A percentile compares a stretch with the other conserved stretches of the same genome.
Evolutionary conservation across 768 basidiomycete species (phyloP).

Genomic region (Trametes cinnabarina): DNA sequence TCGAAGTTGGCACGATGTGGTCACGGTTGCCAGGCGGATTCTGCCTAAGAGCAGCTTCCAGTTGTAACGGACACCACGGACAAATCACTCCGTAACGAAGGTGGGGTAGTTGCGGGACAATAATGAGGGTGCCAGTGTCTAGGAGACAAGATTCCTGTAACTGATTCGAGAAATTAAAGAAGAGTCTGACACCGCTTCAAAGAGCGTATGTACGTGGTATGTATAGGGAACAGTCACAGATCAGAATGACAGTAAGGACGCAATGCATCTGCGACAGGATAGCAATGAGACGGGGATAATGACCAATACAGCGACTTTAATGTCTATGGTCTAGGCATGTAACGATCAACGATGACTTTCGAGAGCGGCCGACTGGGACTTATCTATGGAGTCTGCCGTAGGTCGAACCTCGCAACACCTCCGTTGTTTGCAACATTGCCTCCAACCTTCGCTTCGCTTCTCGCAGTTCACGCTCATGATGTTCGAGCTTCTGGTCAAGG

Average conservation of each 20-base stretch:
- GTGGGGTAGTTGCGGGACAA: too few relatives aligned
- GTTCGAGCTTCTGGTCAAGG: conserved; percentile 12
- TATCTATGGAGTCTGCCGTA: not conserved
- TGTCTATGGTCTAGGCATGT: too few relatives aligned
- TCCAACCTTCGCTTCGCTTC: conserved; percentile 13
- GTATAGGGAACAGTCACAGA: too few relatives aligned
- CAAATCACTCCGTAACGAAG: too few relatives aligned
- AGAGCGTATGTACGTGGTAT: too few relatives aligned
- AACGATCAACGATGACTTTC: not conserved
- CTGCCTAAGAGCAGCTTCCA: too few relatives aligned
- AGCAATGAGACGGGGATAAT: not conserved
- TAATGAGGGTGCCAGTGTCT: too few relatives aligned
- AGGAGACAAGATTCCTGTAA: too few relatives aligned
- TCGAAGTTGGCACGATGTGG: too few relatives aligned
- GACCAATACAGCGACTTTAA: conserved; percentile 3
- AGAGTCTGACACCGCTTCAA: too few relatives aligned
- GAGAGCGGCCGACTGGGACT: not conserved
- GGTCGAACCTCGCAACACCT: conserved; percentile 3
- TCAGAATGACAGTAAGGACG: not conserved
- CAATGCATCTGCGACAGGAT: not conserved
- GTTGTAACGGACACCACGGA: not conserved
- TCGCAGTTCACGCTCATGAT: conserved; percentile 10
- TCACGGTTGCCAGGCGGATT: too few relatives aligned
- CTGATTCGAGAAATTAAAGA: too few relatives aligned
- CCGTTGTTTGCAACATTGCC: conserved; percentile 10